These are phyloP conservation scores for Lachnum nothofagi DNA, from an alignment of 2,329 filamentous ascomycete species.

Conservation along the genomic window DNA sequence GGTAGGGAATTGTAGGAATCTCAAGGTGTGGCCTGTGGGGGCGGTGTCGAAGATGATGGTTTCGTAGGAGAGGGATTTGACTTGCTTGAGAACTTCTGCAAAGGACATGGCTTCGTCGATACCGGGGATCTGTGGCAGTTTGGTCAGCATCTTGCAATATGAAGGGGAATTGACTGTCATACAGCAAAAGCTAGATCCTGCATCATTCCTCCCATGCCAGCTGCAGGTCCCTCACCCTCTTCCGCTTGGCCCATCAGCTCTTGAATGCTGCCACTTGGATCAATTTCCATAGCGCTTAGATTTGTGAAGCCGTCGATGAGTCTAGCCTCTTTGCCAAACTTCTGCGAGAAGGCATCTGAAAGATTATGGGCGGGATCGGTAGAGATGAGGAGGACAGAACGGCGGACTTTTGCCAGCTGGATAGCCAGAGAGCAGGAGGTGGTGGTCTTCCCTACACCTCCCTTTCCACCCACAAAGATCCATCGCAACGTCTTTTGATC, in stretches of 20 bases:
- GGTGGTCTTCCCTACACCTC: constrained; percentile 98
- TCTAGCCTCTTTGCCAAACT: constrained; percentile 97
- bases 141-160: constrained; percentile 2
- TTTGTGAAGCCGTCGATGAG: constrained; percentile 89
- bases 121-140: constrained; percentile 72
- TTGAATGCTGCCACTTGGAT: constrained; percentile 96
- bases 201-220: constrained; percentile 89
- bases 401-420: constrained; percentile 90
- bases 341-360: constrained; percentile 95
- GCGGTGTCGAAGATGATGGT: constrained; percentile 99
- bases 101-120: constrained; percentile 99
- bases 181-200: constrained; percentile 96
- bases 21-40: constrained; percentile 93
- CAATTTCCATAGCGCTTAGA: constrained; percentile 97
- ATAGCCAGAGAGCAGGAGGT: constrained; percentile 98
- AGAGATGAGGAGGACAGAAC: constrained; percentile 93
- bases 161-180: constrained; percentile 34
- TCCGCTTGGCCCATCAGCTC: constrained; percentile 77
- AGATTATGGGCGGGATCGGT: constrained; percentile 98
- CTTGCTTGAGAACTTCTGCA: constrained; percentile 97
- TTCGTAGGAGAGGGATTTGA: constrained; percentile 97
- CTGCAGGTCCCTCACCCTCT: constrained; percentile 66
- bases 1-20: constrained; percentile 96
- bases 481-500: constrained; percentile 93
- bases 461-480: constrained; percentile 99